Evolutionary conservation across 208 protist species (phyloP), one percentile per base, ranked within the genome.

Genomic region (Acanthamoeba divionensis): DNA sequence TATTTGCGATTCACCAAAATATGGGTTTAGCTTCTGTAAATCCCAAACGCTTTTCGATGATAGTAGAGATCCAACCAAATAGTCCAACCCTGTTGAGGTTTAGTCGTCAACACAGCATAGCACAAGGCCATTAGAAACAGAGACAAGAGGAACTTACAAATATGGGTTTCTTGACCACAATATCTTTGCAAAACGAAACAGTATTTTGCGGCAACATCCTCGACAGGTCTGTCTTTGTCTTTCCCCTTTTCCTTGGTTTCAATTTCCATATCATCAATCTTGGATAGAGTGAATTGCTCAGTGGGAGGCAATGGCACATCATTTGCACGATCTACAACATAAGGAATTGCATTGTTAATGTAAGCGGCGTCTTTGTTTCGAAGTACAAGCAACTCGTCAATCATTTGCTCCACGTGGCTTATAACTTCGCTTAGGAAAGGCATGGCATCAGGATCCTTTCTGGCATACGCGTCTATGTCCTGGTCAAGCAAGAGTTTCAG

Each of bases 401-500:
- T 57, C 54, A 89, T 15, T n/a, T 31, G 44, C 13, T 73, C 38
- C 29, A 89, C 62, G n/a, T 89, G 80, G 18, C n/a, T 45, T 8
- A 24, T 57, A 1, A 85, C 52, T 2, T 85, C 75, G 33, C 33
- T 57, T 10, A 85, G 52, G 18, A 57, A 36, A 45, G 75, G 54
- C 21, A 26, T 31, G 6, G 75, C n/a, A 33, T 85, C 52, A 5
- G 54, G 33, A 31, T 33, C 10, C 7, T 87, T 60, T 62, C 57
- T 57, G 24, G 80, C 80, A 36, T 73, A 73, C 45, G 80, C 21
- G 1, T 90, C 80, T n/a, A 93, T 88, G 66, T 92, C 91, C 29
- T 94, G 91, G n/a, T 45, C 62, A 4, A 91, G 83, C 21, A 97
- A 91, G 13, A 88, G 86, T 45, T 55, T 83, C 62, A 96, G 90